Evolutionary conservation across 176 grass and related monocot genomes (phyloP), one percentile per base, ranked within the genome.

Genomic region (Triticum turgidum): DNA sequence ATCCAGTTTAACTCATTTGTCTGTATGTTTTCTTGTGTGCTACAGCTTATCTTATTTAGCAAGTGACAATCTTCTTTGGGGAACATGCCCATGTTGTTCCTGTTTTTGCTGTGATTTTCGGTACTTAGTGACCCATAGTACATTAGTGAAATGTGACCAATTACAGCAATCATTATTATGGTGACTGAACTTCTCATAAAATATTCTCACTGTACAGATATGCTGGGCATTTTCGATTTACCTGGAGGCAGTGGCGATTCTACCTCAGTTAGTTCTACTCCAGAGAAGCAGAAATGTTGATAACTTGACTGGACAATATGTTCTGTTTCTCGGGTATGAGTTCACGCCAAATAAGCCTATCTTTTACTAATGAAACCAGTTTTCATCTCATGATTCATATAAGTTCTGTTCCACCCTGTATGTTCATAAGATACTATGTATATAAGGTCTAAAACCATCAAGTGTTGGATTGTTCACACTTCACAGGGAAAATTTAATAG

Each of bases 241-340:
- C 76, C 81, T 99, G 87, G 97, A 99, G 59, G 89, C 94, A 33
- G 97, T 96, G 86, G 97, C 94, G 22, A 99, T 99, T 91, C 94
- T 99, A 69, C 97, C 97, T 3, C 97, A 99, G 87, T 90, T 97
- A 79, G 92, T 99, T 69, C 82, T 99, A 45, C 86, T 99, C 34
- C 97, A 99, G 84, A 92, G 97, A 90, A 91, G 94, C 77, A 83
- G 94, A 90, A 99, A 99, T 88, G 94, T 99, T 27, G 97, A 99
- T 83, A 99, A 97, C 83, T 89, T 99, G 83, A 99, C 97, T 81
- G 92, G 97, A 45, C 94, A 99, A 99, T 99, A 99, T 84, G 71
- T 96, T 88, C 77, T 99, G 37, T 96, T 99, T 62, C 92, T 99
- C 20, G 97, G 97, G 97, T 99, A 94, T 21, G 75, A 33, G 0